Evolutionary conservation across 495 filamentous ascomycete genomes (phyloP), one percentile per base, ranked within the genome.

Genomic region (Hyaloscypha bicolor): DNA sequence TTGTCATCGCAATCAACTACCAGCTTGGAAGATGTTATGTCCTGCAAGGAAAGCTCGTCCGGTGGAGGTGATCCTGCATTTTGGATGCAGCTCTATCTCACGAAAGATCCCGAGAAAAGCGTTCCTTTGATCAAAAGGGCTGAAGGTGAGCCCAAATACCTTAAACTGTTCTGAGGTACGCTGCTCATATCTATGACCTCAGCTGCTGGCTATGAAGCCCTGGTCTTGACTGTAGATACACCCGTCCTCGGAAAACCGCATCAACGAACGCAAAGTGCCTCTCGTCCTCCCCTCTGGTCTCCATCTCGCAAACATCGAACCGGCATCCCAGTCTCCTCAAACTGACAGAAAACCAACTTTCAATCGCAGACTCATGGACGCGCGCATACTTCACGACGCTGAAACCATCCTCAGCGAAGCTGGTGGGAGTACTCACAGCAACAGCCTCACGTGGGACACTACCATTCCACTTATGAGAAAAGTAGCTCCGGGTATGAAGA

Each of bases 1-100:
- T 37, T 63, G 0, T 51, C 37, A 25, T 51, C 60, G 6, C 21
- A 48, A 16, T 63, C 60, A 25, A 51, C 37, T 16, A 63, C 60
- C 8, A 22, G n/a, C 21, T 19, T 52, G 21, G 60, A 63, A 37
- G 42, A 63, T 21, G 60, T 63, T 5, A 52, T 52, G 9, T 48
- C 42, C 11, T 48, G 42, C 16, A 48, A 48, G 42, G 16, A 48
- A 19, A 19, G 16, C 1, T 48, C 42, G 16, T 48, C 42, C 16
- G 3, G 42, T 48, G 16, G 2, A 4, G 9, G 4, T 1, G 42
- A 48, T 48, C 42, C 42, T 4, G 42, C 42, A 11, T 48, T 48
- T 12, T 48, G 42, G 42, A 48, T 48, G 42, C 42, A 48, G 42
- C 42, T 48, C 42, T 48, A 48, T 19, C 42, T 48, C 42, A 48